These are phyloP conservation scores for Globisporangium nagaii DNA, from an alignment of 352 stramenopile species.

Conservation along the genomic window DNA sequence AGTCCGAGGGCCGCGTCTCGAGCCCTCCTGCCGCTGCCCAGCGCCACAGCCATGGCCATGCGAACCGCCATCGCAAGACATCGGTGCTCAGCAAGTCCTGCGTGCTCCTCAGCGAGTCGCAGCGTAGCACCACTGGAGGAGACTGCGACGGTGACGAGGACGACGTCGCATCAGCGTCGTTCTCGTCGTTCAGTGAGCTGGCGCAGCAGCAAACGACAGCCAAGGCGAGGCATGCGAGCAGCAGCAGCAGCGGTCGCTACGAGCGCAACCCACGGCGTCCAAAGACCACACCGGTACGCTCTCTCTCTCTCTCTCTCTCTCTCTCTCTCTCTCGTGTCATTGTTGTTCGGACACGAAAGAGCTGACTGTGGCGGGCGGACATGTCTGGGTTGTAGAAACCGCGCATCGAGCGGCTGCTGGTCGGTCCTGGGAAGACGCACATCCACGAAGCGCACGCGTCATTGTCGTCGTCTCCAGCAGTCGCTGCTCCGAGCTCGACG, in stretches of 20 bases:
- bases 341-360: too few relatives aligned
- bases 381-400: conserved; percentile 22
- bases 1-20: conserved; percentile 1
- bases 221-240: too few relatives aligned
- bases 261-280: conserved; percentile 16
- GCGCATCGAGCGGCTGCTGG: conserved; percentile 30
- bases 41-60: too few relatives aligned
- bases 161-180: neutral
- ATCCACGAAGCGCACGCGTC: conserved; percentile 6
- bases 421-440: conserved; percentile 19
- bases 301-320: neutral
- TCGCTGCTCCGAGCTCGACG: neutral
- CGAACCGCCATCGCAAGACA: neutral
- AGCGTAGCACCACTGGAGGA: neutral
- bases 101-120: conserved; percentile 6
- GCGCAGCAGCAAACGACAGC: neutral
- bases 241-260: neutral
- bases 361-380: too few relatives aligned
- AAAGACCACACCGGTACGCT: conserved; percentile 32
- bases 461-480: neutral
- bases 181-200: neutral
- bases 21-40: neutral
- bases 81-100: conserved; percentile 11
- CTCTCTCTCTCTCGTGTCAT: too few relatives aligned
- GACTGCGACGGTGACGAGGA: neutral